Evolutionary conservation across 805 yeast genomes (phyloP), one percentile per base, ranked within the genome.

Genomic region (Pichia ethanolica): DNA sequence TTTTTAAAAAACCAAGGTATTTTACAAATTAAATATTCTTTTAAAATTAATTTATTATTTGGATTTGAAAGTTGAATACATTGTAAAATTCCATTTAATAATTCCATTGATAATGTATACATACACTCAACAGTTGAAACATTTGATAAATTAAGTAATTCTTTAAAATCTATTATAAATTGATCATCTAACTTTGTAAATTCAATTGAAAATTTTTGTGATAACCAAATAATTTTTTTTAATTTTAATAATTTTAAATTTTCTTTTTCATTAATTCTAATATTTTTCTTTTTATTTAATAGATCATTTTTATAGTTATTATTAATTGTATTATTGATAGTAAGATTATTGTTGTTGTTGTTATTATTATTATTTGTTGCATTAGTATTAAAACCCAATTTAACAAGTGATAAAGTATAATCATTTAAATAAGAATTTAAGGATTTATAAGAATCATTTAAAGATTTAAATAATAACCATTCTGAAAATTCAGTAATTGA

Each of bases 181-280:
- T 48, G 25, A 27, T 64, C 64, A 44, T 57, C 55, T 28, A 59
- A 55, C 1, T 59, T 53, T 1, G 58, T 25, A 54, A 56, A 64
- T 11, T 50, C 54, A 28, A 64, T 49, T 4, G 63, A 56, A 11
- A 63, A 48, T 35, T 63, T 64, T 27, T 65, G 63, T 13, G 61
- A 58, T 14, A 67, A 47, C 70, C 70, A 67, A 8, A 66, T 44
- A 10, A 63, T 54, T 39, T 66, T 65, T 44, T 60, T 62, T 39
- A 65, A 39, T 41, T 57, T 55, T 8, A 63, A 41, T 7, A 56
- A 34, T 37, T 59, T 64, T 6, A 34, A 14, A 41, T 42, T 50
- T 5, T 52, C 53, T 35, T 46, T 52, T 8, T 41, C 47, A 20
- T 35, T 38, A 25, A 7, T 37, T 27, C 35, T 42, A 14, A 35